Base-by-base conservation (phyloP, 2,329 filamentous ascomycete genomes). In the Trichoderma pleuroti region DNA sequence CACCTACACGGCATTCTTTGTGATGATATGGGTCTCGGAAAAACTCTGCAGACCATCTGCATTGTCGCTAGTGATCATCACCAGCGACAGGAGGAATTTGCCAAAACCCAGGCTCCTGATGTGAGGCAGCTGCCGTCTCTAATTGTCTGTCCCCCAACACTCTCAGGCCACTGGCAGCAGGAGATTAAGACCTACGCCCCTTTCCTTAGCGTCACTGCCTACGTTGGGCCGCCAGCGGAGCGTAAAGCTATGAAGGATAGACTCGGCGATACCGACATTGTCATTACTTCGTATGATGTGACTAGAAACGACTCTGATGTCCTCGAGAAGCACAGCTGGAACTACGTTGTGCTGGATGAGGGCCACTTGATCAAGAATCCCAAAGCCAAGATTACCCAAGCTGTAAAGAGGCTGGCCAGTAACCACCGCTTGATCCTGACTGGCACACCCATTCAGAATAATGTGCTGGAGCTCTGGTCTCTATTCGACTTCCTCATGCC, bases 401-500 rank as follows among this genome's bases (percentile, higher is more conserved):
- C 96, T 0, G 95, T 98, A 74, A 99, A 99, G 85, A 89, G 89
- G 71, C 86, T 99, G 39, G 83, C 89, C 8, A 97, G 94, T 79
- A 98, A 99, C 76, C 97, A 99, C 78, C 92, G 96, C 24, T 87
- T 99, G 62, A 99, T 99, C 75, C 87, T 99, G 5, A 99, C 96
- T 0, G 96, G 96, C 52, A 99, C 96, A 2, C 96, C 96, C 0
- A 98, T 98, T 74, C 95, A 98, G 80, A 98, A 98, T 81, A 98
- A 98, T 74, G 95, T 99, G 2, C 83, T 99, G 62, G 95, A 99
- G 79, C 85, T 99, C 5, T 99, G 95, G 95, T 98, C 95, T 0
- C 86, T 99, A 5, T 99, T 99, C 78, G 96, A 99, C 82, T 99
- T 99, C 83, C 85, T 99, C 72, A 99, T 99, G 96, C 96, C 97